Conservation (phyloP, 2,329 filamentous ascomycete species). For the Beauveria asiatica region DNA sequence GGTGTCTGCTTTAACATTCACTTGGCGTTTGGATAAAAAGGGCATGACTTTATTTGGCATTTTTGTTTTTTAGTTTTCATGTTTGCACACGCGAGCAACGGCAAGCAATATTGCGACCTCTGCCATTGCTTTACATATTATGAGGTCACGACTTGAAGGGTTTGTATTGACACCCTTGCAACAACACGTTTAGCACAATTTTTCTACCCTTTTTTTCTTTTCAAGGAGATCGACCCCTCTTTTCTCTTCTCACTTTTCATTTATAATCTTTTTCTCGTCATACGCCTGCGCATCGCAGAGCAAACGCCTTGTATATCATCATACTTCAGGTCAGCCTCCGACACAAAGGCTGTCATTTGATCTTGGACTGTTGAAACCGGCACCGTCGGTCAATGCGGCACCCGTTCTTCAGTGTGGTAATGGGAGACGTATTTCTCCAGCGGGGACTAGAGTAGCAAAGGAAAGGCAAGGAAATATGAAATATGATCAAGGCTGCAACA, state of each 20-base stretch:
- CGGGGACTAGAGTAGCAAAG: not conserved
- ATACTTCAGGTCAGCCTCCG: slow-evolving; percentile 19
- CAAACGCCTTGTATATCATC: slow-evolving; percentile 22
- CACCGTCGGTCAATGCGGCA: not conserved
- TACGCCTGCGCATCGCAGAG: not conserved
- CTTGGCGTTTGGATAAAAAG: slow-evolving; percentile 31
- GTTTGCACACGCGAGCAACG: not conserved
- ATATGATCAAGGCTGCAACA: not conserved
- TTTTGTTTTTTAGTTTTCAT: not conserved
- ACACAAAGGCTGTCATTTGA: slow-evolving; percentile 17
- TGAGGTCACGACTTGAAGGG: slow-evolving; percentile 6
- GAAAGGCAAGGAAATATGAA: not conserved
- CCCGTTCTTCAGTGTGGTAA: slow-evolving; percentile 1
- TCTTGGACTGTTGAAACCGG: not conserved
- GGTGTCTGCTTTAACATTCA: slow-evolving; percentile 20
- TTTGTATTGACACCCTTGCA: not conserved
- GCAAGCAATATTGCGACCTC: slow-evolving; percentile 1
- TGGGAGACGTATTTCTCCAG: not conserved
- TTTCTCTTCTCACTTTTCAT: slow-evolving; percentile 9
- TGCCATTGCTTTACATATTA: slow-evolving; percentile 5
- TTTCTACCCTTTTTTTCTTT: slow-evolving; percentile 2
- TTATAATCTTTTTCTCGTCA: not conserved
- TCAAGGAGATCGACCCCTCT: not conserved
- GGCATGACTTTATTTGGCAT: slow-evolving; percentile 13
- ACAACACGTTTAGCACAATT: not conserved